Base-by-base conservation (phyloP, 257 asterid genomes). In the Solanum microdontum region DNA sequence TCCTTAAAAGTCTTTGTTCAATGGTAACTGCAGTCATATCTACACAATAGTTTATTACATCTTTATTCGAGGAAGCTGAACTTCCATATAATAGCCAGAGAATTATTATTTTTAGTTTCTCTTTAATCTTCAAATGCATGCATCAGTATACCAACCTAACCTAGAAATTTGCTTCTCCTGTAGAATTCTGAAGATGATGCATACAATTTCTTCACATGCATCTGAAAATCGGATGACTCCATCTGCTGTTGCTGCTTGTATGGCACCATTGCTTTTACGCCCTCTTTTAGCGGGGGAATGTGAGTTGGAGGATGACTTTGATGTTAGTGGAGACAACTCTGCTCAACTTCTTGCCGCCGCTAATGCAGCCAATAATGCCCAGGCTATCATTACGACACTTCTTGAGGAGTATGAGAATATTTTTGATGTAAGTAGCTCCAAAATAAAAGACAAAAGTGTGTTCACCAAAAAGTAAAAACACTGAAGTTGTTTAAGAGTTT, bases 231-330 rank as follows among this genome's bases (percentile, higher is more conserved):
- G 98, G 88, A 96, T 96, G 99, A 92, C 94, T 87, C 92, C 97
- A 84, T 92, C 97, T 10, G 99, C 99, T 82, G 98, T 96, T 90
- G 98, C 98, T 88, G 99, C 99, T 89, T 96, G 99, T 90, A 96
- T 96, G 99, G 99, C 99, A 55, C 99, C 99, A 21, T 92, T 96
- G 95, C 98, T 96, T 84, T 93, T 96, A 92, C 98, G 98, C 23
- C 99, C 99, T 51, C 98, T 96, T 85, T 91, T 96, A 88, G 97
- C 98, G 14, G 99, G 99, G 79, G 99, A 96, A 91, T 96, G 99
- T 72, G 99, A 95, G 89, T 32, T 93, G 86, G 99, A 96, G 90
- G 98, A 95, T 86, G 98, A 93, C 88, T 92, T 89, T 91, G 98
- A 94, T 69, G 75, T 87, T 48, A 93, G 93, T 85, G 98, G 97